A percentile compares a stretch with the other conserved stretches of the same genome.
Evolutionary conservation across 1,284 basidiomycete species (phyloP).

Genomic region (Exobasidium rhododendri): DNA sequence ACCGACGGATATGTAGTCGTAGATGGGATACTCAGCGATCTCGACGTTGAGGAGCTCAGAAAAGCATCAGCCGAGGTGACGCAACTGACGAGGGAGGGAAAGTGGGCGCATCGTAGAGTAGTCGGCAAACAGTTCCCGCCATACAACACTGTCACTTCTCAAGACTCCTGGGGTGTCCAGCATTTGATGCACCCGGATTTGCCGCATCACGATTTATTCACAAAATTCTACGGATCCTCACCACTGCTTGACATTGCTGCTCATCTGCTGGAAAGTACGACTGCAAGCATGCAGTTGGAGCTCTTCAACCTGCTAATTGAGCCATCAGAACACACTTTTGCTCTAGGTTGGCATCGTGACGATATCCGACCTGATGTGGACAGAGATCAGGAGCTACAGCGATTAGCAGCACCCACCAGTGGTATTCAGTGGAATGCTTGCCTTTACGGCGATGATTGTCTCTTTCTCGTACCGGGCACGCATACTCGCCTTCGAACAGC

Average conservation of each 20-base stretch:
- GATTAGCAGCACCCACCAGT: constrained; percentile 65
- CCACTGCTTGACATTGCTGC: constrained; percentile 34
- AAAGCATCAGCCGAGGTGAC: constrained; percentile 63
- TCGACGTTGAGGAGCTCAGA: constrained; percentile 58
- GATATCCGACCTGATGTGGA: constrained; percentile 67
- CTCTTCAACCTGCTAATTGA: constrained; percentile 77
- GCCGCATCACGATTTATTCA: constrained; percentile 57
- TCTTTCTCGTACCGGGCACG: constrained; percentile 70
- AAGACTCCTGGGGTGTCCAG: constrained; percentile 67
- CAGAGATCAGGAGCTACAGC: constrained; percentile 65
- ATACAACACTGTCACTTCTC: constrained; percentile 61
- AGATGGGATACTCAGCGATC: constrained; percentile 61
- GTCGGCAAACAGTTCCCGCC: constrained; percentile 81
- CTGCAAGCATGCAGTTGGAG: constrained; percentile 58
- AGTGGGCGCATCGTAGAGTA: constrained; percentile 67
- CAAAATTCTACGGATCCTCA: constrained; percentile 27
- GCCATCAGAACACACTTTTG: constrained; percentile 67
- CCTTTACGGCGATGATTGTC: constrained; percentile 70
- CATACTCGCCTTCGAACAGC: constrained; percentile 65
- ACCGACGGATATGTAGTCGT: constrained; percentile 71
- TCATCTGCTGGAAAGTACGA: constrained; percentile 19
- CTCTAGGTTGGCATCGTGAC: constrained; percentile 77
- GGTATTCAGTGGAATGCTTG: constrained; percentile 83
- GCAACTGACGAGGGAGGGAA: constrained; percentile 63
- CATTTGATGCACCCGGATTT: constrained; percentile 61